Conservation (phyloP, 2,329 filamentous ascomycete species). For the Calonectria henricotiae region DNA sequence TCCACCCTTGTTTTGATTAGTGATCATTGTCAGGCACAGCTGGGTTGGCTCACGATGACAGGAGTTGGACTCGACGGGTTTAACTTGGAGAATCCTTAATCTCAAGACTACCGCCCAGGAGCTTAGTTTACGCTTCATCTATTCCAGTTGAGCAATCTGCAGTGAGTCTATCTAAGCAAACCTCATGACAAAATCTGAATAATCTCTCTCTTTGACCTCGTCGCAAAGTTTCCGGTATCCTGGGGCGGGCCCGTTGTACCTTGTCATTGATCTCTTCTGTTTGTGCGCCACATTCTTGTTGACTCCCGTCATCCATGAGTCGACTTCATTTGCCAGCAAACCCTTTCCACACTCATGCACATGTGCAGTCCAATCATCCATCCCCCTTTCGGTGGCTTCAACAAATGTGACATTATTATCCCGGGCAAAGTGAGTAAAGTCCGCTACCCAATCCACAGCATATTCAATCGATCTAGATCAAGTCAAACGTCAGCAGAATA, state of each 20-base stretch:
- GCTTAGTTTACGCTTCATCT: neutral
- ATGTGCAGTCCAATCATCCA: slow-evolving; percentile 65
- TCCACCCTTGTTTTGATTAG: no score
- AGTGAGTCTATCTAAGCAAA: neutral
- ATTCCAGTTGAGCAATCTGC: neutral
- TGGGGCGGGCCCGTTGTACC: slow-evolving; percentile 6
- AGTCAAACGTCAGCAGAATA: neutral
- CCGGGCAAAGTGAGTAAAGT: slow-evolving; percentile 55
- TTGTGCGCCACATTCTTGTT: slow-evolving; percentile 56
- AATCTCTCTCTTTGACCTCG: neutral
- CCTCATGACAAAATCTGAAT: neutral
- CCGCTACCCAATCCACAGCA: slow-evolving; percentile 59
- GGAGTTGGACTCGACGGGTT: no score
- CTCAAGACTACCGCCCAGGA: no score
- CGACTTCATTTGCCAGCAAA: slow-evolving; percentile 57
- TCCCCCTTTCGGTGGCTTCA: slow-evolving; percentile 60
- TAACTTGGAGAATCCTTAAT: no score
- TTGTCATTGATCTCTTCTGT: slow-evolving; percentile 18
- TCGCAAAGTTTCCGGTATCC: neutral
- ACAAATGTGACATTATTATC: slow-evolving; percentile 57
- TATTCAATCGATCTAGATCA: slow-evolving; percentile 53
- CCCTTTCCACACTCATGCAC: slow-evolving; percentile 65
- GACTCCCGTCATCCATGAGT: slow-evolving; percentile 72
- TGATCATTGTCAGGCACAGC: no score
- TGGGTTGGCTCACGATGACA: no score